These are phyloP conservation scores for Hypoxylon sp. DNA, from an alignment of 2,329 filamentous ascomycete species.

Conservation along the genomic window DNA sequence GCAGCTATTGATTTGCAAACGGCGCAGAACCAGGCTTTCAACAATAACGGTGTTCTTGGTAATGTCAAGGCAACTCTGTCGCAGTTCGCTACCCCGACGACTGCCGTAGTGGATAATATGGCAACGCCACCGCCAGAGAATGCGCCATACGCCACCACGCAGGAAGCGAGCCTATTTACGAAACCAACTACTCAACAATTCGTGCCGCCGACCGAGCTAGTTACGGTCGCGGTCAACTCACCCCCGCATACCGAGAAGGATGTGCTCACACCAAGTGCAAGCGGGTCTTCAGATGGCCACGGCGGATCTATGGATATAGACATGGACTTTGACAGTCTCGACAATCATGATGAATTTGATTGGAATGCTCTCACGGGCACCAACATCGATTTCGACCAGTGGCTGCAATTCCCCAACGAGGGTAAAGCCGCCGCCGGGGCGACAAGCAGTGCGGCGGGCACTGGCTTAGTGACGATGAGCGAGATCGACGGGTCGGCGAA, in stretches of 20 bases:
- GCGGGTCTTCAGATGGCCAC: constrained; percentile 55
- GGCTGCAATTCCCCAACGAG: constrained; percentile 71
- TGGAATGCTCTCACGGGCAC: constrained; percentile 68
- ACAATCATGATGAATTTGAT: constrained; percentile 65
- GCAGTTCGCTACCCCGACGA: constrained; percentile 40
- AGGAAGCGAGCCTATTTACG: constrained; percentile 53
- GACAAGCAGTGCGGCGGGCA: constrained; percentile 12
- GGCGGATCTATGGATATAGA: constrained; percentile 60
- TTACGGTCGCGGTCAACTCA: constrained; percentile 43
- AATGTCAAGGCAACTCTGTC: constrained; percentile 45
- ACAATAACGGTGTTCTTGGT: constrained; percentile 46
- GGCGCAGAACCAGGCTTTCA: constrained; percentile 46
- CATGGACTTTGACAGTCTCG: constrained; percentile 60
- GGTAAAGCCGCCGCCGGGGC: constrained; percentile 52
- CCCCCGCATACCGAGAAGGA: constrained; percentile 50
- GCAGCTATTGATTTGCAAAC: constrained; percentile 79
- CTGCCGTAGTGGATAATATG: constrained; percentile 48
- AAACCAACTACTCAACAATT: constrained; percentile 34
- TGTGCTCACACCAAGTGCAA: constrained; percentile 49
- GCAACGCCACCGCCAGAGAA: constrained; percentile 70
- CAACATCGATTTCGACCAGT: constrained; percentile 72
- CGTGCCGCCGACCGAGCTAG: constrained; percentile 39
- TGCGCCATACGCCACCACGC: constrained; percentile 59
- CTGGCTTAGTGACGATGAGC: constrained; percentile 41
- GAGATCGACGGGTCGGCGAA: constrained; percentile 43